A percentile compares a stretch with the other conserved stretches of the same genome.
These are phyloP conservation scores for Darksidea phi DNA, from an alignment of 495 filamentous ascomycete genomes.

Conservation along the genomic window DNA sequence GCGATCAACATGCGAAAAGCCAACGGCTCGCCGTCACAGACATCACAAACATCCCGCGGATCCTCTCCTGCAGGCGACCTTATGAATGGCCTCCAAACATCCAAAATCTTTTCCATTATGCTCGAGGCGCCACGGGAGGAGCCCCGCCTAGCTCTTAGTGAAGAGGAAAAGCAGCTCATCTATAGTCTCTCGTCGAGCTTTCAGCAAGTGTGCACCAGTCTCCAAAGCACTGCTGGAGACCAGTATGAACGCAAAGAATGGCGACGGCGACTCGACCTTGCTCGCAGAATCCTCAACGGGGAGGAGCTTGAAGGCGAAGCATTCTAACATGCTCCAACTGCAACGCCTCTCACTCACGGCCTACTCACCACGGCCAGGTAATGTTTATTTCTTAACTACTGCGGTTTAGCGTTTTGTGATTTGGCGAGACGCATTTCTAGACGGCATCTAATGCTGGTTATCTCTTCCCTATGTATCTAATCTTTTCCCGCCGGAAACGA, in stretches of 20 bases:
- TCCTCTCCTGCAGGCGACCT: constrained; percentile 41
- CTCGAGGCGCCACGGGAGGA: constrained; percentile 54
- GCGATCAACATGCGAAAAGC: constrained; percentile 39
- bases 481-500: too few species aligned
- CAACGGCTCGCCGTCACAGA: constrained; percentile 4
- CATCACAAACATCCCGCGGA: constrained; percentile 7
- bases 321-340: constrained; percentile 13
- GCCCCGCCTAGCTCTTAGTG: constrained; percentile 38
- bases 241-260: constrained; percentile 61
- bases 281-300: constrained; percentile 68
- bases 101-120: constrained; percentile 33
- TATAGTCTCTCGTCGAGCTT: constrained; percentile 73
- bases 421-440: neutral
- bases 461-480: too few species aligned
- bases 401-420: constrained; percentile 10
- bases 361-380: neutral
- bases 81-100: constrained; percentile 33
- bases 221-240: constrained; percentile 62
- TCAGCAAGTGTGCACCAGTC: constrained; percentile 62
- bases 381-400: constrained; percentile 3
- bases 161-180: constrained; percentile 58
- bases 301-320: constrained; percentile 19
- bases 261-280: constrained; percentile 69
- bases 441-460: neutral
- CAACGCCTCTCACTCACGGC: neutral